Conservation (phyloP, 352 stramenopile genomes). For the Hyaloperonospora brassicae region DNA sequence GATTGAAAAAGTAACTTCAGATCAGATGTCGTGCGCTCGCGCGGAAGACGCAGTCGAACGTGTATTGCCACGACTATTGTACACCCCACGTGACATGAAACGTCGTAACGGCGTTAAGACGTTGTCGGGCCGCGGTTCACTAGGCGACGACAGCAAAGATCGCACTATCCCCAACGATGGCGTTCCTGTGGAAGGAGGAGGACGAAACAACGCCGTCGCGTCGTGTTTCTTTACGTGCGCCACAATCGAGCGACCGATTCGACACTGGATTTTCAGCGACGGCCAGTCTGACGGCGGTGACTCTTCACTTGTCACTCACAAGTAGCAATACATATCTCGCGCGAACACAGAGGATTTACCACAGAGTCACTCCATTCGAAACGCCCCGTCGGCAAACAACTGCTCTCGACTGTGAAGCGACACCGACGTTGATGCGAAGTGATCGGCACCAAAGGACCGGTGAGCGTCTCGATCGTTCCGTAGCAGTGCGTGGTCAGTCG, state of each 20-base stretch:
- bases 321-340: neutral
- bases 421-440: too few relatives aligned
- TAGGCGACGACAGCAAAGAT: constrained; percentile 1
- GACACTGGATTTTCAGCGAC: constrained; percentile 24
- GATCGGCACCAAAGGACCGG: too few relatives aligned
- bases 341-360: neutral
- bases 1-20: neutral
- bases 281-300: constrained; percentile 15
- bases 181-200: constrained; percentile 1
- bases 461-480: too few relatives aligned
- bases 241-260: constrained; percentile 29
- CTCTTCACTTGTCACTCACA: neutral
- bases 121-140: constrained; percentile 15
- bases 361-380: neutral
- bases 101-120: constrained; percentile 6
- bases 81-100: constrained; percentile 19
- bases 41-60: constrained; percentile 13
- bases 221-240: constrained; percentile 7
- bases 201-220: constrained; percentile 1
- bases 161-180: constrained; percentile 4
- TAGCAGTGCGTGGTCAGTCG: constrained; percentile 2
- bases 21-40: constrained; percentile 22
- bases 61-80: constrained; percentile 4
- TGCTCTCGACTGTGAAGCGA: too few relatives aligned
- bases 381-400: too few relatives aligned